Evolutionary conservation across 176 grass and related monocot genomes (phyloP).

Genomic region (Oryza longistaminata): DNA sequence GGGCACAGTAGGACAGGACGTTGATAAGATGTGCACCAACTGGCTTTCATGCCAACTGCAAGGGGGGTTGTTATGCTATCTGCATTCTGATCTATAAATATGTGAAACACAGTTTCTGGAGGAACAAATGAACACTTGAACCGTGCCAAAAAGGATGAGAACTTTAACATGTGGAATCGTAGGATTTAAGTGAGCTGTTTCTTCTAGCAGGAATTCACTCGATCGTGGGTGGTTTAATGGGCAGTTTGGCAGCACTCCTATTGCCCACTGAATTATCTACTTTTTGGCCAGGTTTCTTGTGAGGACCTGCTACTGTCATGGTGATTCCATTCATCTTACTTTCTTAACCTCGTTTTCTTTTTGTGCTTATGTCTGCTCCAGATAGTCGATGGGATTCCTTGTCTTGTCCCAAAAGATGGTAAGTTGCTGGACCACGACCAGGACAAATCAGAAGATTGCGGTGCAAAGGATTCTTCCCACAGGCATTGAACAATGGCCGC

Average conservation of each 20-base stretch:
- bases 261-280: neutral
- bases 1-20: neutral
- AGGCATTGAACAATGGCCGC: slow-evolving; percentile 24
- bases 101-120: neutral
- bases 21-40: slow-evolving; percentile 22
- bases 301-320: neutral
- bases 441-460: slow-evolving; percentile 42
- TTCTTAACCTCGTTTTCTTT: slow-evolving; percentile 2
- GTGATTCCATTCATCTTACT: neutral
- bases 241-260: neutral
- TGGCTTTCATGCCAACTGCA: neutral
- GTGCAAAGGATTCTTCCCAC: slow-evolving; percentile 8
- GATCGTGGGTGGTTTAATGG: neutral
- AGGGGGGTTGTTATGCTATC: neutral
- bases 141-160: neutral
- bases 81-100: slow-evolving; percentile 18
- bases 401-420: slow-evolving; percentile 70
- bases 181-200: neutral
- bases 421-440: slow-evolving; percentile 55
- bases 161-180: neutral
- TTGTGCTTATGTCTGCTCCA: slow-evolving; percentile 16
- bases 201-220: neutral
- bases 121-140: neutral
- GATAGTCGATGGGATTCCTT: slow-evolving; percentile 80
- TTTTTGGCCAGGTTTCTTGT: neutral